Evolutionary conservation across 345 rosid species (phyloP).

Genomic region (Eucalyptus regnans): DNA sequence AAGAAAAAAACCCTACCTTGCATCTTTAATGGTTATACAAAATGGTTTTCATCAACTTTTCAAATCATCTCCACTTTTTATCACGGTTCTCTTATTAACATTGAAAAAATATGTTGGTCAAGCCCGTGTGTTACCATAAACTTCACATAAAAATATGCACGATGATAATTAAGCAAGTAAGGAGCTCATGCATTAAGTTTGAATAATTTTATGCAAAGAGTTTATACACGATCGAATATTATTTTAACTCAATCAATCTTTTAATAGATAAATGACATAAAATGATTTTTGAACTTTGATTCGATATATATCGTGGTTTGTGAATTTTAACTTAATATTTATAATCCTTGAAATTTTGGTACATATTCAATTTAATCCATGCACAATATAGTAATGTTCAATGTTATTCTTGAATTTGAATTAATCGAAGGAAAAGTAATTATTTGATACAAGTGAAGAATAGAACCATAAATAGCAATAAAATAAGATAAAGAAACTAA

Average conservation of each 20-base stretch:
- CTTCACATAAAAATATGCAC: not conserved
- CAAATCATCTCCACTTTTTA: not conserved
- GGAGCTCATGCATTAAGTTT: not conserved
- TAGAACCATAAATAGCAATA: not conserved
- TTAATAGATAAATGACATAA: not conserved
- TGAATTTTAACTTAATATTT: not conserved
- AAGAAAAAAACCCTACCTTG: not conserved
- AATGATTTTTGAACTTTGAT: too few relatives aligned
- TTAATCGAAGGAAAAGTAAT: not conserved
- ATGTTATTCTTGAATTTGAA: too few relatives aligned
- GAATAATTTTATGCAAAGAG: rapidly evolving
- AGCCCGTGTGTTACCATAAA: too few relatives aligned
- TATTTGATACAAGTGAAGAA: not conserved
- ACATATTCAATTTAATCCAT: too few relatives aligned
- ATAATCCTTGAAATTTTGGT: too few relatives aligned
- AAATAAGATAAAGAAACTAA: not conserved
- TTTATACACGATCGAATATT: not conserved
- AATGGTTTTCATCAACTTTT: not conserved
- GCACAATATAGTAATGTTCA: too few relatives aligned
- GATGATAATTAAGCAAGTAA: not conserved
- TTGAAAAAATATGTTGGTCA: not conserved
- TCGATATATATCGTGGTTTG: rapidly evolving
- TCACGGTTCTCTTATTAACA: not conserved
- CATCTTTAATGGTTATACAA: not conserved
- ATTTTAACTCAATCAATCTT: not conserved